Base-by-base conservation (phyloP, 2,329 filamentous ascomycete species). In the Paracorniculantispora psalliotae region DNA sequence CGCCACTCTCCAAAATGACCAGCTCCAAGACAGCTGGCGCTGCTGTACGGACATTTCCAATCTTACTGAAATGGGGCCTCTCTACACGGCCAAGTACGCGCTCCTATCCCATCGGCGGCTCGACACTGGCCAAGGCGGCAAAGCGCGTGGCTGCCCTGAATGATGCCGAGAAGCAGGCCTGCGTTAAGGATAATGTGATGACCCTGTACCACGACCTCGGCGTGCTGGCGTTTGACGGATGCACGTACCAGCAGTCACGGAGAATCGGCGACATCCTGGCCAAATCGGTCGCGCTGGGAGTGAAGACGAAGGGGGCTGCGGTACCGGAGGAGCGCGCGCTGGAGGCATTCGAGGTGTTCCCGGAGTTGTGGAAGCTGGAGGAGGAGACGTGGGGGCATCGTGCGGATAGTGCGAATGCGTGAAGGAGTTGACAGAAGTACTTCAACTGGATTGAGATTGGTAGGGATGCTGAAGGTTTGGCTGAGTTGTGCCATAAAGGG, bases 311-410 rank as follows among this genome's bases (percentile, higher is more conserved):
- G 13, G 30, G 4, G 21, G 30, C 44, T n/a, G 47, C 12, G 17
- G 26, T 50, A 26, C 6, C 33, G 13, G 55, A 57, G 15, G 55
- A 39, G 23, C 35, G 26, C 19, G 46, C 35, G 4, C n/a, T 49
- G 7, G 74, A 79, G 53, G 82, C 83, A 25, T 83, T 80, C 68
- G 65, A 65, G 61, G 84, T 94, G 56, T 77, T 87, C 49, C 69
- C 72, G n/a, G 73, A 75, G 43, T 82, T 92, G 2, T 78, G 81
- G 66, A 64, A 64, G 39, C 72, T 96, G 48, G 92, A 96, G 76
- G 78, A 77, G 66, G 78, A 80, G 60, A 91, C 87, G 33, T 96
- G 92, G 91, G 82, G 52, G 10, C 39, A 92, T 72, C 77, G 85
- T 59, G 72, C 46, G 41, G 23, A 23, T 19, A n/a, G 25, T 15